Conservation (phyloP, 495 filamentous ascomycete genomes). For the Penicillium bovifimosum region DNA sequence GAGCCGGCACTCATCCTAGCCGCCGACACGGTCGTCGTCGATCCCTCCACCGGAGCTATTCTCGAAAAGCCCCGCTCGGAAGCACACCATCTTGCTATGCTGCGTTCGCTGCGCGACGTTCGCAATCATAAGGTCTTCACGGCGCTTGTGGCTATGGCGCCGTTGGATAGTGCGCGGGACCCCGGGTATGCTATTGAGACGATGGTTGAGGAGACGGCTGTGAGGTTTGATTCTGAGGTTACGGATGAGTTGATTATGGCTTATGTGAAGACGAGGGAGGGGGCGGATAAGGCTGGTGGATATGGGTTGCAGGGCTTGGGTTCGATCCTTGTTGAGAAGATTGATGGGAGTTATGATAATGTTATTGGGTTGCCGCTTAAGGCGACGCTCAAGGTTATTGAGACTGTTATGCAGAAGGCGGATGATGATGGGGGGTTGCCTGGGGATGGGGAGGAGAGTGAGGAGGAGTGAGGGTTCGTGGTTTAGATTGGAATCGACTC, state of each 20-base stretch:
- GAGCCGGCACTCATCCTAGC: conserved; percentile 85
- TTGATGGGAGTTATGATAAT: conserved; percentile 90
- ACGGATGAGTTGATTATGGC: conserved; percentile 77
- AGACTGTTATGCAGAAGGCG: conserved; percentile 63
- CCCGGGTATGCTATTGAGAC: conserved; percentile 82
- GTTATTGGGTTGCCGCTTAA: conserved; percentile 90
- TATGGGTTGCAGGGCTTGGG: conserved; percentile 91
- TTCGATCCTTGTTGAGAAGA: conserved; percentile 76
- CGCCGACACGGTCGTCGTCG: conserved; percentile 88
- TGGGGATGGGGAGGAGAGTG: conserved; percentile 25
- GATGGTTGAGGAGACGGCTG: conserved; percentile 80
- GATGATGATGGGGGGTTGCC: conserved; percentile 48
- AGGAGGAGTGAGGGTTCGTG: conserved; percentile 14
- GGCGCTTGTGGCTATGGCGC: conserved; percentile 73
- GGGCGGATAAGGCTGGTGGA: conserved; percentile 91
- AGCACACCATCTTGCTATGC: conserved; percentile 76
- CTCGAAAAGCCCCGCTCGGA: conserved; percentile 84
- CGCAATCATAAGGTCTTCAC: conserved; percentile 74
- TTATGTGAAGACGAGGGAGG: conserved; percentile 89
- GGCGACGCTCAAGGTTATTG: conserved; percentile 72
- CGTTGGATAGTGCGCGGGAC: conserved; percentile 63
- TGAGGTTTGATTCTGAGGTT: conserved; percentile 67
- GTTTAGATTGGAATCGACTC: background rate
- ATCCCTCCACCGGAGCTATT: conserved; percentile 54
- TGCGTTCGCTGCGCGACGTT: conserved; percentile 70